Evolutionary conservation across 306 rosid genomes (phyloP), one percentile per base, ranked within the genome.

Genomic region (Vicia sativa): DNA sequence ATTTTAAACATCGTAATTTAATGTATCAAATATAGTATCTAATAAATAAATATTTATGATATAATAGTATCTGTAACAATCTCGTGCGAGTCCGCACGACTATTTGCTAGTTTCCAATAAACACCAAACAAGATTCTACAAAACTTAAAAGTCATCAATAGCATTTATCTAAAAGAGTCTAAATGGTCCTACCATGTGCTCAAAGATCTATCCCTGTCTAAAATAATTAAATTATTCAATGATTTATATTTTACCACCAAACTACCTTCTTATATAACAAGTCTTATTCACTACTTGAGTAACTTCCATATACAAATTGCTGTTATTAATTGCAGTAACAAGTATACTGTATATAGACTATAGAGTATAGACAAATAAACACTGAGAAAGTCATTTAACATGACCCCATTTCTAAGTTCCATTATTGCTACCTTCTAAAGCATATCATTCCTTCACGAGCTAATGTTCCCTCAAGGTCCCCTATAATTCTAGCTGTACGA

Each of bases 381-480:
- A 77, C 49, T 69, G 56, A 46, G 65, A 69, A 43, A 48, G 1
- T 34, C 67, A 63, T 56, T 29, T 31, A 7, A 58, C 21, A 12
- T 72, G 49, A 70, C 4, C 48, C 38, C 12, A 34, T 52, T 37
- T 53, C 49, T 35, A 35, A 35, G 42, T 63, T 8, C 16, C 29
- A 70, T 58, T 64, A 23, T 38, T 74, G 67, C 61, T 74, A 83
- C 70, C 96, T 90, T 65, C 87, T 86, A 74, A 82, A 87, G 18
- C 81, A 62, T 74, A 66, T 87, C 91, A 93, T 93, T 56, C 97
- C 97, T 73, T 93, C 97, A 74, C 96, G 81, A 66, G 99, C 96
- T 61, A 93, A 84, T 63, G 96, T 84, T 42, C 97, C 97, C 63
- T 85, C 97, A 74, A 93, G 92, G 69, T 93, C 96, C 61, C 99